phyloP scores from a whole-genome alignment of 1,139 yeast species.

The Geotrichum australiense region DNA sequence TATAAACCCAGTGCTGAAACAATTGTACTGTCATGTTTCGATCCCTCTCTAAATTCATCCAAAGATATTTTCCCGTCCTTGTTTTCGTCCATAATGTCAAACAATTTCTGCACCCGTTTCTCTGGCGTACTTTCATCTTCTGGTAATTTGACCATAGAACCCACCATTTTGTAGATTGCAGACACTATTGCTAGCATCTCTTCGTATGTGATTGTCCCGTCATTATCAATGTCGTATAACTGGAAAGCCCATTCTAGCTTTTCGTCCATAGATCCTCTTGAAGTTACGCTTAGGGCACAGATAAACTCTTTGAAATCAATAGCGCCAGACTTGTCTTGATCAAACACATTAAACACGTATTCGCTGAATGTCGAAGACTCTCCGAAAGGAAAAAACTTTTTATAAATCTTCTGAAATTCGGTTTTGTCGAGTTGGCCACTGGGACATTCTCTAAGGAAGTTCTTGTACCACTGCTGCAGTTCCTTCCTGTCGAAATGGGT shows the following conservation, averaged over 20 bases:
- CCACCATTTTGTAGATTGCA: constrained; percentile 92
- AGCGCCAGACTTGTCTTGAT: constrained; percentile 69
- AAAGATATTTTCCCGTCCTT: constrained; percentile 59
- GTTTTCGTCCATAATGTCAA: constrained; percentile 64
- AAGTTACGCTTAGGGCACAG: constrained; percentile 76
- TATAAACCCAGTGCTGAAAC: constrained; percentile 72
- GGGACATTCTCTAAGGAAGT: constrained; percentile 90
- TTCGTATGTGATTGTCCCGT: constrained; percentile 64
- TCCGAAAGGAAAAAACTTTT: constrained; percentile 97
- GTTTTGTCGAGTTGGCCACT: constrained; percentile 79
- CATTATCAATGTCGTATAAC: constrained; percentile 73
- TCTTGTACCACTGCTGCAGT: constrained; percentile 97
- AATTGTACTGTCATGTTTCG: constrained; percentile 76
- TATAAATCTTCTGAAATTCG: constrained; percentile 86
- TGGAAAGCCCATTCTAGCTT: constrained; percentile 77
- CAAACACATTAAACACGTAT: constrained; percentile 83
- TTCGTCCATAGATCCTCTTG: constrained; percentile 83
- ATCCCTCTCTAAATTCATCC: constrained; percentile 78
- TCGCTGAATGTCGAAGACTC: constrained; percentile 90
- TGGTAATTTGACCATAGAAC: constrained; percentile 84
- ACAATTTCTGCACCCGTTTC: constrained; percentile 73
- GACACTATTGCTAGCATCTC: constrained; percentile 75
- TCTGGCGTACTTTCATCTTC: constrained; percentile 95
- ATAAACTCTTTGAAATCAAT: constrained; percentile 93
- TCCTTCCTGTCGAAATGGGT: constrained; percentile 93